Evolutionary conservation across 768 basidiomycete genomes (phyloP).

Genomic region (Russula griseocarnosa): DNA sequence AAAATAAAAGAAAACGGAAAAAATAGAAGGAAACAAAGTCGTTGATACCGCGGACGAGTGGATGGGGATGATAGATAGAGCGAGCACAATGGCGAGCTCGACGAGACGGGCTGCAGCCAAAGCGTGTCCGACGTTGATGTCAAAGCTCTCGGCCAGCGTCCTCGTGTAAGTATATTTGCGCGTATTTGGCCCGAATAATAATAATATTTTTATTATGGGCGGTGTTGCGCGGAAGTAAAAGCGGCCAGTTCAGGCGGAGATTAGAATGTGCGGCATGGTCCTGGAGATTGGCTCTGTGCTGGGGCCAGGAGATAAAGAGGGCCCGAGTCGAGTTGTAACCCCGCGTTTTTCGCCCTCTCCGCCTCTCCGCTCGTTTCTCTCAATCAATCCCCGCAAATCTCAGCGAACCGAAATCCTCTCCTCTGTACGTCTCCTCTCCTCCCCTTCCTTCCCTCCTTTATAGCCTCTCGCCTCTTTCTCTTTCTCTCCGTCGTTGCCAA

Average conservation of each 20-base stretch:
- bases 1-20: slow-evolving; percentile 30
- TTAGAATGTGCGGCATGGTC: not conserved
- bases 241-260: slow-evolving; percentile 13
- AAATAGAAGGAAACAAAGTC: slow-evolving; percentile 24
- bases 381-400: slow-evolving; percentile 28
- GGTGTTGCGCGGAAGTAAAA: slow-evolving; percentile 11
- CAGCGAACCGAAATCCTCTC: slow-evolving; percentile 26
- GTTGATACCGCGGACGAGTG: slow-evolving; percentile 3
- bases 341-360: slow-evolving; percentile 28
- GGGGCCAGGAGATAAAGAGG: slow-evolving; percentile 25
- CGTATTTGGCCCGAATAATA: slow-evolving; percentile 9
- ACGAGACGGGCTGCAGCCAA: slow-evolving; percentile 21
- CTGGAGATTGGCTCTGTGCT: not conserved
- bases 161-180: slow-evolving; percentile 20
- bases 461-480: slow-evolving; percentile 2
- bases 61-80: slow-evolving; percentile 20
- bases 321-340: slow-evolving; percentile 28
- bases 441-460: slow-evolving; percentile 2
- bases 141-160: not conserved
- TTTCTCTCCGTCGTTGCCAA: not conserved
- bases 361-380: slow-evolving; percentile 28
- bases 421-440: slow-evolving; percentile 21
- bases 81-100: slow-evolving; percentile 29
- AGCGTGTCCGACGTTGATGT: slow-evolving; percentile 21
- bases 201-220: not conserved